Percentiles rank a stretch among this genome's conserved stretches.
Conservation (phyloP, 2,329 filamentous ascomycete species). For the Massarina eburnea region DNA sequence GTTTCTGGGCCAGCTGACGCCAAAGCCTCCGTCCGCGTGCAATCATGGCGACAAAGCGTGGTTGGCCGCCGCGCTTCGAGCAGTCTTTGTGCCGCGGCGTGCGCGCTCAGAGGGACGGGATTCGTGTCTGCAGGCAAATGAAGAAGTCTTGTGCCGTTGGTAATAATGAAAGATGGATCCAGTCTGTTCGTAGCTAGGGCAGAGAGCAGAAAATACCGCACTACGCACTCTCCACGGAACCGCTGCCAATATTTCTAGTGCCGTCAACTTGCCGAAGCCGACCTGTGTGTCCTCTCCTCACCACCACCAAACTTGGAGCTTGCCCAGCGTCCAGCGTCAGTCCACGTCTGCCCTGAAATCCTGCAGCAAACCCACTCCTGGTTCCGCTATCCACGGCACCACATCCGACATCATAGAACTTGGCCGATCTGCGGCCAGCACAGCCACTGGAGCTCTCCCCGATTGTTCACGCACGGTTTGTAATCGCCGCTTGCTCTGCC, state of each 20-base stretch:
- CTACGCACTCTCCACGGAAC: constrained; percentile 3
- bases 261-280: not conserved
- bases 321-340: not conserved
- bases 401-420: constrained; percentile 7
- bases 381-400: not conserved
- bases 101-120: too few relatives aligned
- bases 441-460: constrained; percentile 5
- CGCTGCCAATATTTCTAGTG: not conserved
- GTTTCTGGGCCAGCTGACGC: too few relatives aligned
- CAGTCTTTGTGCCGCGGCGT: too few relatives aligned
- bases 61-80: too few relatives aligned
- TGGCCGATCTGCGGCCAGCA: constrained; percentile 6
- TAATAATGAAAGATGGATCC: constrained; percentile 6
- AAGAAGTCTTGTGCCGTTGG: not conserved
- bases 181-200: constrained; percentile 3
- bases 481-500: constrained; percentile 9
- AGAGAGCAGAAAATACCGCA: constrained; percentile 8
- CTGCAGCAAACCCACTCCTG: too few relatives aligned
- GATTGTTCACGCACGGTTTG: constrained; percentile 10
- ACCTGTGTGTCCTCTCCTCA: not conserved
- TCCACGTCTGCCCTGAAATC: too few relatives aligned
- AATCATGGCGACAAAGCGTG: too few relatives aligned
- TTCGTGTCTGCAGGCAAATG: not conserved
- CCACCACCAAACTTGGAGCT: not conserved
- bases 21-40: too few relatives aligned